Conservation (phyloP, 495 filamentous ascomycete species). For the Trichoderma asperelloides region DNA sequence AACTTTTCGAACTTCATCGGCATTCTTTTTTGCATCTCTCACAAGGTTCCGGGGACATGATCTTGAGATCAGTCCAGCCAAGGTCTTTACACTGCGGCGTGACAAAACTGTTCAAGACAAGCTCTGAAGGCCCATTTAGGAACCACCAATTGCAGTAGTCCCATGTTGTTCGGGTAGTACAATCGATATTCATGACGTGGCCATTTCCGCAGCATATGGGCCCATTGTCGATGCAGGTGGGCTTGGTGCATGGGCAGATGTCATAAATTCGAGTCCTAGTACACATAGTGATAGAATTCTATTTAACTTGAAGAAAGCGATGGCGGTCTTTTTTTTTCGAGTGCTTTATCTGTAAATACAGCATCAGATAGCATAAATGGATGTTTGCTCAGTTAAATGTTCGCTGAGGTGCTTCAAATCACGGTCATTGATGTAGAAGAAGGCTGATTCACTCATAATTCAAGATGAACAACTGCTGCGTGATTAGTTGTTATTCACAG, state of each 20-base stretch:
- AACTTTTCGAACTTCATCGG: not conserved
- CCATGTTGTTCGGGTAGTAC: not conserved
- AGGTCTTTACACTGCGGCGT: not conserved
- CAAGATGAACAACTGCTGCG: not conserved
- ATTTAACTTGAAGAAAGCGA: not conserved
- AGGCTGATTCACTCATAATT: not conserved
- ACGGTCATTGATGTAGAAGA: not conserved
- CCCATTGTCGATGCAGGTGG: not conserved
- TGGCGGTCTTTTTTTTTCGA: not conserved
- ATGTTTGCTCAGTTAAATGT: not conserved
- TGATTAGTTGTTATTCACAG: not conserved
- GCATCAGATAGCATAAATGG: not conserved
- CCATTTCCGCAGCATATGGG: not conserved
- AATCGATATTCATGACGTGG: not conserved
- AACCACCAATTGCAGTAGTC: slow-evolving; percentile 4
- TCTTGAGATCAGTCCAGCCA: not conserved
- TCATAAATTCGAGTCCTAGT: not conserved
- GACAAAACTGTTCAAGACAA: slow-evolving; percentile 1
- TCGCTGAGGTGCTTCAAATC: not conserved
- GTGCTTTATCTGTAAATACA: not conserved
- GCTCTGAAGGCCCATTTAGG: not conserved
- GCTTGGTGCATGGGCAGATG: not conserved
- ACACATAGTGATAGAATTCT: not conserved
- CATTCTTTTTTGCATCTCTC: not conserved
- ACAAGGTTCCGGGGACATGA: not conserved